Evolutionary conservation across 352 stramenopile species (phyloP), one percentile per base, ranked within the genome.

Genomic region (Globisporangium okanoganense): DNA sequence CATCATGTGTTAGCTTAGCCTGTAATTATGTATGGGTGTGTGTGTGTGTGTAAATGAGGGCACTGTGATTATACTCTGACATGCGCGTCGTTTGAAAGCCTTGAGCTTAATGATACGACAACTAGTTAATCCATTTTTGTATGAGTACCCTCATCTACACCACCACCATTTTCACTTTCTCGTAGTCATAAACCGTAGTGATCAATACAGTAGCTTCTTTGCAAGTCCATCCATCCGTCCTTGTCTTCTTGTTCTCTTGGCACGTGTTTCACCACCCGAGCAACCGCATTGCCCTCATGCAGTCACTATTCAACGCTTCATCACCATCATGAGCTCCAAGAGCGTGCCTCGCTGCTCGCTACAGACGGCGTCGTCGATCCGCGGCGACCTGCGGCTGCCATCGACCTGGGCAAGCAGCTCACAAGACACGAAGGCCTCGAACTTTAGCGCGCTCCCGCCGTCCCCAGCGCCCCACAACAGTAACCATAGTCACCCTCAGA

Each of bases 61-160:
- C 78, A 85, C 76, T 38, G 68, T 67, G 74, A 88, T 88, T 85
- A 85, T 77, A 82, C 66, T 62, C 71, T 84, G 71, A 85, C 79
- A 88, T 88, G 79, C 79, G 79, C 79, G 76, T 86, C 76, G 76
- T 89, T 89, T 87, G 79, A 89, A 87, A 70, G 57, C 72, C 40
- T 64, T 54, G 65, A 66, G 66, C 68, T 75, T 89, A 16, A 83
- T 89, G 79, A 89, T 85, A 87, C 76, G 77, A 86, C 75, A 87
- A 87, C 59, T 85, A 84, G 73, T 82, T 86, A 83, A 85, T 89
- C 79, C 79, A 89, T 89, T 77, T 69, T 71, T 67, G 66, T 77
- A 86, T 88, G 79, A 88, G 79, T 88, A 82, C 72, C 47, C 47
- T 31, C n/a, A 14, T 36, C 47, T 35, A 35, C 48, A 20, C 12